Evolutionary conservation across 805 yeast species (phyloP).

Genomic region (Wickerhamiella lipophila): DNA sequence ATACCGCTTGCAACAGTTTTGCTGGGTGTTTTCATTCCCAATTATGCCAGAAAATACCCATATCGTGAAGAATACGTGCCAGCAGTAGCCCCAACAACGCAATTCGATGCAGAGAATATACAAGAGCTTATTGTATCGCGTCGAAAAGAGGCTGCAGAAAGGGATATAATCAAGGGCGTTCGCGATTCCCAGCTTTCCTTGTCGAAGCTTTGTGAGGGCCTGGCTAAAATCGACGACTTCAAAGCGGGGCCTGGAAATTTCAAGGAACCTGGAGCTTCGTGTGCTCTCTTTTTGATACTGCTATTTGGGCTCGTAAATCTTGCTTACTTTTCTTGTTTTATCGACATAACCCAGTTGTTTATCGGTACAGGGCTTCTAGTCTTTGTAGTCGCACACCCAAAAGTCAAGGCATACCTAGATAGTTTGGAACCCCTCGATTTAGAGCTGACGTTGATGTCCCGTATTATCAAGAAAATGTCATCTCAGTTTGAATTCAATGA

Average conservation of each 20-base stretch:
- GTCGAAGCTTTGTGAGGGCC: conserved; percentile 37
- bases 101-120: conserved; percentile 22
- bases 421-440: conserved; percentile 19
- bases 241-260: conserved; percentile 56
- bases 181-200: conserved; percentile 46
- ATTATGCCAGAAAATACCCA: conserved; percentile 34
- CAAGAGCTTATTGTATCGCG: conserved; percentile 10
- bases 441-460: conserved; percentile 26
- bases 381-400: conserved; percentile 49
- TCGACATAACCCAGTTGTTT: conserved; percentile 51
- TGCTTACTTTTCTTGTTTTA: conserved; percentile 27
- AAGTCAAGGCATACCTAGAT: conserved; percentile 26
- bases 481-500: conserved; percentile 50
- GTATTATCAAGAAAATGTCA: conserved; percentile 29
- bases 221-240: conserved; percentile 42
- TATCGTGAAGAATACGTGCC: conserved; percentile 14
- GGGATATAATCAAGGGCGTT: conserved; percentile 17
- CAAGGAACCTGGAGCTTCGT: conserved; percentile 52
- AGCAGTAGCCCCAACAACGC: conserved; percentile 17
- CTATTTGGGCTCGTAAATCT: conserved; percentile 27
- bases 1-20: conserved; percentile 49
- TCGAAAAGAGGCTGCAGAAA: conserved; percentile 14
- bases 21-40: conserved; percentile 53
- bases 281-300: conserved; percentile 39
- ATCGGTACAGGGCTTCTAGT: conserved; percentile 46